A percentile compares a stretch with the other conserved stretches of the same genome.
These are phyloP conservation scores for Chlorella variabilis DNA, from an alignment of 163 green algal genomes.

Conservation along the genomic window DNA sequence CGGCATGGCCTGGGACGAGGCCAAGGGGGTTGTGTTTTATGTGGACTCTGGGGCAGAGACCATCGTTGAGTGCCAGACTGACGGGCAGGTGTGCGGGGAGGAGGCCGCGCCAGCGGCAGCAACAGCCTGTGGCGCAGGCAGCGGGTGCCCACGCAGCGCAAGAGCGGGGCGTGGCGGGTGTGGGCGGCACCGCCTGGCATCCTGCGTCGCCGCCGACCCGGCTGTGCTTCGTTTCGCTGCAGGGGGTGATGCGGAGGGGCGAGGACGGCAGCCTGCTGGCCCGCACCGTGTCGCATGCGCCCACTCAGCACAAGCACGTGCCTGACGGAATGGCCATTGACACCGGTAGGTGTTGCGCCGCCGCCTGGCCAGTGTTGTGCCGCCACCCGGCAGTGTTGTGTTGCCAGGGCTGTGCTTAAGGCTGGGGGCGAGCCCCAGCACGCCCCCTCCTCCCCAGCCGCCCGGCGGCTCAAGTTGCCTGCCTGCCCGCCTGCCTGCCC, in stretches of 20 bases:
- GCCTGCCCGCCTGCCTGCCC: background rate
- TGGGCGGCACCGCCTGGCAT: too few species aligned
- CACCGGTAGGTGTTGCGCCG: background rate
- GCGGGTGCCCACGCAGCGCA: too few species aligned
- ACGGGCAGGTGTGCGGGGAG: constrained; percentile 19
- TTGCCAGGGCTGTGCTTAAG: background rate
- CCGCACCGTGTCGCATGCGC: constrained; percentile 8
- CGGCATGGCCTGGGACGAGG: constrained; percentile 57
- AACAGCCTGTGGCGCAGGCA: too few species aligned
- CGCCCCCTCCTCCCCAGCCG: too few species aligned
- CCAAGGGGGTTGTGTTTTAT: constrained; percentile 29
- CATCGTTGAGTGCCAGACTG: constrained; percentile 26
- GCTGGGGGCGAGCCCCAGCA: too few species aligned
- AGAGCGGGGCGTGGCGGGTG: too few species aligned
- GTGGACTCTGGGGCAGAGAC: constrained; percentile 30
- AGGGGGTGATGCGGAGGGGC: constrained; percentile 1
- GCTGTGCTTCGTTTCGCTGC: too few species aligned
- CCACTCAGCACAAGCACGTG: constrained; percentile 39
- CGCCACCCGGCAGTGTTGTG: background rate
- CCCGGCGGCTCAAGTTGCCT: background rate
- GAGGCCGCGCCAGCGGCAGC: too few species aligned
- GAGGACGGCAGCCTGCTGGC: constrained; percentile 19
- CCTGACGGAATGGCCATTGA: constrained; percentile 69
- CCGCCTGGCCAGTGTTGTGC: too few species aligned
- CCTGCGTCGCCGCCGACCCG: too few species aligned